phyloP scores from a whole-genome alignment of 768 basidiomycete species.

The Lentinula sp. region DNA sequence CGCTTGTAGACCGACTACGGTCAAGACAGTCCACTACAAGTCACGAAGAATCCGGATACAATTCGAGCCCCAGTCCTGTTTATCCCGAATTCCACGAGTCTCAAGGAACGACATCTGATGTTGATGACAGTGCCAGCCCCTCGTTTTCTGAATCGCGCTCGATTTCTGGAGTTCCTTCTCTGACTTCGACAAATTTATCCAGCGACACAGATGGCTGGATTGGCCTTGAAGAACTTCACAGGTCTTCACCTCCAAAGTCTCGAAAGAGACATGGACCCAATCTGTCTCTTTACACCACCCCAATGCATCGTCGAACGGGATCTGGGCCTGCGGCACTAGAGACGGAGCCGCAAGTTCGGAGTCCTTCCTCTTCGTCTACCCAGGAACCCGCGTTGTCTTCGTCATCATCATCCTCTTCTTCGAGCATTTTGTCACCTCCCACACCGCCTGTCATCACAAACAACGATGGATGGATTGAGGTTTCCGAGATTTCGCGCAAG shows the following conservation, averaged over 20 bases:
- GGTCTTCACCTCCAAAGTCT: slow-evolving; percentile 23
- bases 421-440: not conserved
- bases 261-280: slow-evolving; percentile 37
- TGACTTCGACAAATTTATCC: slow-evolving; percentile 15
- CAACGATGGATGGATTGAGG: slow-evolving; percentile 36
- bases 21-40: slow-evolving; percentile 13
- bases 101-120: slow-evolving; percentile 31
- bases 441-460: not conserved
- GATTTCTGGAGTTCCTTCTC: slow-evolving; percentile 15
- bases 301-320: slow-evolving; percentile 28
- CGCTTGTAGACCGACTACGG: slow-evolving; percentile 52
- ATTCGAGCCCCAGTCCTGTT: slow-evolving; percentile 25
- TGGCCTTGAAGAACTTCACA: slow-evolving; percentile 20
- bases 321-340: slow-evolving; percentile 24
- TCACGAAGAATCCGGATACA: slow-evolving; percentile 9
- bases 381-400: slow-evolving; percentile 22
- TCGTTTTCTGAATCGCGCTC: not conserved
- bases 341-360: slow-evolving; percentile 11
- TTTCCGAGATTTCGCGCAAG: slow-evolving; percentile 10
- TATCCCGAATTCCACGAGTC: slow-evolving; percentile 26
- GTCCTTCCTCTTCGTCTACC: slow-evolving; percentile 12
- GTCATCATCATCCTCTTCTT: slow-evolving; percentile 15
- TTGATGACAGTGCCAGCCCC: slow-evolving; percentile 21
- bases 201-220: slow-evolving; percentile 44
- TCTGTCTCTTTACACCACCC: slow-evolving; percentile 26